Evolutionary conservation across 2,329 filamentous ascomycete genomes (phyloP), one percentile per base, ranked within the genome.

Genomic region (Ophioceras dolichostomum): DNA sequence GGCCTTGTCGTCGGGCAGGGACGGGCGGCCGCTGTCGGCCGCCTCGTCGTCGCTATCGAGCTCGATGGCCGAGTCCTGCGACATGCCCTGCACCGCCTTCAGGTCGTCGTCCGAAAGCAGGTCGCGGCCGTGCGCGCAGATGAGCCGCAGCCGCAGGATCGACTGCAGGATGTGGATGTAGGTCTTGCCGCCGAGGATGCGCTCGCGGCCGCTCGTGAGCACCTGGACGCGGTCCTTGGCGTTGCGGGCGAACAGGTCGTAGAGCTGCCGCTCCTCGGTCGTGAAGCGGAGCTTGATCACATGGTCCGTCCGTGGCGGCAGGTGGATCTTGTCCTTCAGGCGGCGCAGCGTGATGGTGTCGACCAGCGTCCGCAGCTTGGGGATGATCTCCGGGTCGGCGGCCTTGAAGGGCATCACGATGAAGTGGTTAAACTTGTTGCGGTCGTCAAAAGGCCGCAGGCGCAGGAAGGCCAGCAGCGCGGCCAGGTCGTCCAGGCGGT

Each of bases 101-200:
- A 94, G 64, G 49, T 96, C 89, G 16, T 89, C 81, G 26, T 88
- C 77, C 39, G 79, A 84, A 3, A 98, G 69, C 50, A 98, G 71
- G 42, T 96, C 89, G 45, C 82, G 83, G n/a, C 91, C 91, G 54
- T 95, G 89, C 1, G 88, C 91, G 52, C 88, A 95, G 36, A 96
- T 82, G 29, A 94, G 70, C 9, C 91, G 83, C 14, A 98, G 73
- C 21, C 89, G 81, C 46, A 93, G 71, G 51, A 98, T 94, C 4
- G 86, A 84, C 45, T 91, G 88, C 42, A 98, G 62, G 33, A 98
- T 91, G 48, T 94, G 85, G 33, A 91, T 88, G 52, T 94, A 95
- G n/a, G 83, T 82, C 47, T 81, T 85, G 30, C 88, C 89, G 29
- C 82, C 83, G 36, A 91, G 67, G 43, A 75, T 73, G 44, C 76